Percentiles rank a stretch among this genome's conserved stretches.
Evolutionary conservation across 768 basidiomycete species (phyloP).

Genomic region (Tulasnella sp.): DNA sequence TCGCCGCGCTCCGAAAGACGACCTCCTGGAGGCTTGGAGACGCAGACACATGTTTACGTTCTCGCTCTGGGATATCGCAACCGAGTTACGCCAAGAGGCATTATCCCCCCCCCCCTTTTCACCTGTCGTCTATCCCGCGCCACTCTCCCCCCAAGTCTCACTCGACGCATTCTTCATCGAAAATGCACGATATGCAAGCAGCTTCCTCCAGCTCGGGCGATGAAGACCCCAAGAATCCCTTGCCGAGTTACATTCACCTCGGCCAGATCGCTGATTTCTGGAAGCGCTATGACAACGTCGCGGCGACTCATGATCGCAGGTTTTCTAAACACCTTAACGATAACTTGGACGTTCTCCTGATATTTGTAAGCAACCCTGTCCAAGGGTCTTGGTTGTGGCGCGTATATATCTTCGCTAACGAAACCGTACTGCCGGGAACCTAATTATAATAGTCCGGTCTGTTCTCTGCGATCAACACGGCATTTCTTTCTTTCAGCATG

Average conservation of each 20-base stretch:
- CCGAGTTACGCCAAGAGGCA: too few species aligned
- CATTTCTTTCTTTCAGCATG: neutral
- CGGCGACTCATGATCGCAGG: neutral
- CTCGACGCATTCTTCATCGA: too few species aligned
- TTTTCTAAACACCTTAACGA: neutral
- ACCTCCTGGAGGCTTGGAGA: too few species aligned
- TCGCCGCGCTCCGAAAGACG: too few species aligned
- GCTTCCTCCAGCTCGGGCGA: neutral
- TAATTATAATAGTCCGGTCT: neutral
- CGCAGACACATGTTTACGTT: too few species aligned
- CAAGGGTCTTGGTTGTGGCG: too few species aligned
- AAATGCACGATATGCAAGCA: neutral
- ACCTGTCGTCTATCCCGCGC: too few species aligned
- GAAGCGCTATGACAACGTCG: neutral
- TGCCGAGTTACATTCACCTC: neutral
- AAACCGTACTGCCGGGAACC: neutral
- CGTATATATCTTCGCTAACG: too few species aligned
- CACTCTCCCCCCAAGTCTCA: too few species aligned
- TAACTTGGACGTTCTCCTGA: neutral
- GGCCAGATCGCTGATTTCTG: neutral
- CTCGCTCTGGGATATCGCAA: too few species aligned
- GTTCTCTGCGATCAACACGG: constrained; percentile 7
- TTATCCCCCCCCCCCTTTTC: too few species aligned
- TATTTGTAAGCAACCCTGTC: neutral
- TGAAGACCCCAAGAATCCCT: neutral